Conservation (phyloP, 805 yeast genomes). For the Candida bentonensis region DNA sequence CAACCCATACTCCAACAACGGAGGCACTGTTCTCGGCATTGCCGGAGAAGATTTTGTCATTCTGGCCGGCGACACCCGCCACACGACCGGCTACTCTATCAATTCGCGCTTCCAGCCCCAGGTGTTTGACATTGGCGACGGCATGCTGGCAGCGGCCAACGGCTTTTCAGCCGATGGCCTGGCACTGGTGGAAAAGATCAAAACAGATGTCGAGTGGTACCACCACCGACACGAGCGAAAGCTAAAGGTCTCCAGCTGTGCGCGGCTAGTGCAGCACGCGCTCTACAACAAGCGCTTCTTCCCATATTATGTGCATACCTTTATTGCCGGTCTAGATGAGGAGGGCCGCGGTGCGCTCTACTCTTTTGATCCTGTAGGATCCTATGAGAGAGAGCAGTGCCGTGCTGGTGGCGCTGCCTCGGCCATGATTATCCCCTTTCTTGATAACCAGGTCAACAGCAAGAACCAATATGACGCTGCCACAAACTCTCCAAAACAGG, state of each 20-base stretch:
- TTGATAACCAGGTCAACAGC: constrained; percentile 93
- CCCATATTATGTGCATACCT: constrained; percentile 93
- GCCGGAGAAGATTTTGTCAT: constrained; percentile 97
- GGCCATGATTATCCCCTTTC: constrained; percentile 87
- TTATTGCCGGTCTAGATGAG: constrained; percentile 84
- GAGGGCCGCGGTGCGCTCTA: constrained; percentile 90
- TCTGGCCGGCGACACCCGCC: constrained; percentile 97
- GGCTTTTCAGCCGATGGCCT: constrained; percentile 95
- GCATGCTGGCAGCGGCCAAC: constrained; percentile 77
- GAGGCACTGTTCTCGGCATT: constrained; percentile 94
- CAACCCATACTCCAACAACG: constrained; percentile 37
- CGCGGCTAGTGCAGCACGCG: constrained; percentile 80
- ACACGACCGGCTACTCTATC: constrained; percentile 83
- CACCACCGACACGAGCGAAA: constrained; percentile 72
- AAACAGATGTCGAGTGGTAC: constrained; percentile 52
- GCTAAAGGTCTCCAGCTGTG: constrained; percentile 59
- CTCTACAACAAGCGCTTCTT: constrained; percentile 87
- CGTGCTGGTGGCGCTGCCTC: constrained; percentile 98
- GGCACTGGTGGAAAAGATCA: constrained; percentile 65
- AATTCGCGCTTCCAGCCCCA: constrained; percentile 88
- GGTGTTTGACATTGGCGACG: constrained; percentile 78
- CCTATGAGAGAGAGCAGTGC: constrained; percentile 93
- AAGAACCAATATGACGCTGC: constrained; percentile 84
- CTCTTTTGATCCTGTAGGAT: constrained; percentile 96
- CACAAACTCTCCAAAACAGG: constrained; percentile 43